phyloP scores from a whole-genome alignment of 768 basidiomycete species.

The Daedaleopsis nitida region DNA sequence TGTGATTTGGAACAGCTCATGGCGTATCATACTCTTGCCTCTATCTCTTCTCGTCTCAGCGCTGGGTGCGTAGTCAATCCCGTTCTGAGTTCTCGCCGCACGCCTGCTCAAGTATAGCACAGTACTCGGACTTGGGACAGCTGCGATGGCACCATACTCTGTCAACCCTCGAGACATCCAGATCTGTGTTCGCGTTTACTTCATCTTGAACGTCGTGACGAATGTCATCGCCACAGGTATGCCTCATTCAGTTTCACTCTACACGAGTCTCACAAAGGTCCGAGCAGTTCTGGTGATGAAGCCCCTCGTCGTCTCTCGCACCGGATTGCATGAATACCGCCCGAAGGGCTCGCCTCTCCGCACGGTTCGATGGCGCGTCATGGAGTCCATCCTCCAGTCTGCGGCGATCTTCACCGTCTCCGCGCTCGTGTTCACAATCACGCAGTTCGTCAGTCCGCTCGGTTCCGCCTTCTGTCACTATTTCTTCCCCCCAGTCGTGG shows the following conservation, averaged over 20 bases:
- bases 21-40: neutral
- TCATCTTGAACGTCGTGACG: neutral
- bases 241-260: neutral
- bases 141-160: neutral
- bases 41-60: neutral
- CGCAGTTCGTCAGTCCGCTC: neutral
- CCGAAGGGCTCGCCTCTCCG: neutral
- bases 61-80: neutral
- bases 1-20: neutral
- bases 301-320: neutral
- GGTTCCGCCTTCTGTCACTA: neutral
- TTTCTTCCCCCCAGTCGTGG: neutral
- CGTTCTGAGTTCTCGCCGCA: neutral
- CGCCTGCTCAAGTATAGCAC: neutral
- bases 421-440: neutral
- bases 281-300: neutral
- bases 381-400: conserved; percentile 1
- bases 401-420: conserved; percentile 1
- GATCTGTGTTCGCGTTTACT: neutral
- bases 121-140: neutral
- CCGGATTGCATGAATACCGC: neutral
- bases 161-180: neutral
- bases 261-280: neutral
- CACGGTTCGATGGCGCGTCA: neutral
- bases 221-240: neutral